Percentiles rank a stretch among this genome's conserved stretches.
Conservation (phyloP, 495 filamentous ascomycete species). For the Penicillium paradoxum region DNA sequence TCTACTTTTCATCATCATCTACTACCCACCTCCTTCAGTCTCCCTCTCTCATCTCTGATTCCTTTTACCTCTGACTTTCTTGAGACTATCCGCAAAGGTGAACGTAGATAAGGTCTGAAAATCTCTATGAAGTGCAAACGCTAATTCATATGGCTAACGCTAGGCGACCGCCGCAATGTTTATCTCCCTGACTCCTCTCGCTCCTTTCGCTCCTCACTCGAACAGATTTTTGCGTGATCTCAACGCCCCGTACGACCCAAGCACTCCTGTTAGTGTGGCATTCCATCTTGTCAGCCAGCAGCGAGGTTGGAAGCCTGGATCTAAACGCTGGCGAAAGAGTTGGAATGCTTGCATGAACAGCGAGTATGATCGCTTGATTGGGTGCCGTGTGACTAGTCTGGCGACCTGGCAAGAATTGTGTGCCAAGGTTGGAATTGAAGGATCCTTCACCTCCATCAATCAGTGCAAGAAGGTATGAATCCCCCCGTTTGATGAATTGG, state of each 20-base stretch:
- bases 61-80: background rate
- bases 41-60: background rate
- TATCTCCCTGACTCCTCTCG: background rate
- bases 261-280: conserved; percentile 10
- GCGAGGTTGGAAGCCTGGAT: conserved; percentile 19
- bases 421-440: conserved; percentile 26
- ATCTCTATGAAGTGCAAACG: no score
- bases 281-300: conserved; percentile 19
- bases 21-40: background rate
- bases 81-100: background rate
- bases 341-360: conserved; percentile 18
- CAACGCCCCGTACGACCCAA: background rate
- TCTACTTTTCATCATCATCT: background rate
- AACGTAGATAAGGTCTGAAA: background rate
- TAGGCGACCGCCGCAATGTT: background rate
- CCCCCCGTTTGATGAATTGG: background rate
- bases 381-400: conserved; percentile 11
- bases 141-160: background rate
- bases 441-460: conserved; percentile 24
- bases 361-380: conserved; percentile 22
- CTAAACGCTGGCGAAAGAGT: conserved; percentile 15
- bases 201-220: background rate
- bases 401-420: conserved; percentile 28
- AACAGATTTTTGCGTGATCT: background rate
- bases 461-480: conserved; percentile 41